Evolutionary conservation across 2,329 filamentous ascomycete species (phyloP).

Genomic region (Coniochaeta hoffmannii): DNA sequence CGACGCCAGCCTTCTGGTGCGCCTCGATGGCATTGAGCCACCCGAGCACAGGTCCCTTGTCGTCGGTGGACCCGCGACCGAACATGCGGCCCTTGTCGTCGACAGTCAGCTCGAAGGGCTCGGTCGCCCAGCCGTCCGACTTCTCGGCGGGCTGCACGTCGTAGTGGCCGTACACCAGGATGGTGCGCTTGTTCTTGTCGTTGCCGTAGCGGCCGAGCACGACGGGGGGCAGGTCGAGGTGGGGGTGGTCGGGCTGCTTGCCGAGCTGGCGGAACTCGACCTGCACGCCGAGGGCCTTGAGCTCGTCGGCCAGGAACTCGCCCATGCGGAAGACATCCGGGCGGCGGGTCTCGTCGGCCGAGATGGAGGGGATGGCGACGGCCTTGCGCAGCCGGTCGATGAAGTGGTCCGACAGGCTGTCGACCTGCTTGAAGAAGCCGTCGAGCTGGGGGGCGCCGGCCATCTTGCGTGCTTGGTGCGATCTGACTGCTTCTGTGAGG

Average conservation of each 20-base stretch:
- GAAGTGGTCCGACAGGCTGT: constrained; percentile 69
- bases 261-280: constrained; percentile 83
- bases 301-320: constrained; percentile 77
- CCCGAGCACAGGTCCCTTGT: constrained; percentile 94
- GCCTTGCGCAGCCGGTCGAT: constrained; percentile 86
- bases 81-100: constrained; percentile 94
- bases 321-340: constrained; percentile 96
- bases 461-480: constrained; percentile 67
- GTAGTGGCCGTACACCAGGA: constrained; percentile 97
- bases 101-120: constrained; percentile 83
- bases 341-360: constrained; percentile 80
- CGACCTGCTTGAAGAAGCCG: constrained; percentile 88
- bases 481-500: constrained; percentile 43
- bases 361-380: constrained; percentile 94
- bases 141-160: constrained; percentile 93
- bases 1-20: constrained; percentile 88
- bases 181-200: constrained; percentile 87
- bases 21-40: constrained; percentile 98
- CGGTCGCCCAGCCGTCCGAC: constrained; percentile 91
- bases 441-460: constrained; percentile 69
- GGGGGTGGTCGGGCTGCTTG: constrained; percentile 84
- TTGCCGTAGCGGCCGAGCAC: constrained; percentile 87
- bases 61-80: constrained; percentile 89
- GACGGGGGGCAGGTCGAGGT: constrained; percentile 86
- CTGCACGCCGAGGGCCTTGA: constrained; percentile 74